Base-by-base conservation (phyloP, 208 protist species). In the Leishmania major region DNA sequence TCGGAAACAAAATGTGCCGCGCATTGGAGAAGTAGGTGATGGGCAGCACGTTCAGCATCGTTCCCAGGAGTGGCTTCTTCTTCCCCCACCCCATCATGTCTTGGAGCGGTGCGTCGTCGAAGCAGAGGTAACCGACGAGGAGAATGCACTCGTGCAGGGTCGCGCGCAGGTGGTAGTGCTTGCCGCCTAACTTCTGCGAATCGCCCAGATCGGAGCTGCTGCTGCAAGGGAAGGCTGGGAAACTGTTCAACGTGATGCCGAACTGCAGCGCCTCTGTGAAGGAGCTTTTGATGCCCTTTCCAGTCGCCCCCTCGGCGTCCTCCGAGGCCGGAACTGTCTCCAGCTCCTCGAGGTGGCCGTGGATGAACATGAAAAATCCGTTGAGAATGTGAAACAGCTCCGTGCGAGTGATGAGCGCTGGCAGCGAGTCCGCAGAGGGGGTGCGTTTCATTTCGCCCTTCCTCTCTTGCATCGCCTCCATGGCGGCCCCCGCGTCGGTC, bases 31-130 rank as follows among this genome's bases (percentile, higher is more conserved):
- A 97, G 81, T 97, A 97, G 43, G 93, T 84, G 74, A 93, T 92
- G 25, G 94, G 94, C 64, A 97, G 84, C 40, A 89, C 86, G 45
- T 81, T 88, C 25, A 96, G 76, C 53, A 97, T 87, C 51, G 77
- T 91, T 28, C 87, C 89, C 19, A 97, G 78, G 15, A 97, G 83
- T 43, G 92, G 85, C 71, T 89, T 91, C 37, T 79, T 84, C 75
- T 94, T 94, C 1, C 94, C 94, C 93, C 94, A 97, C 3, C 86
- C 81, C 80, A 97, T 85, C 85, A 96, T 96, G n/a, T 93, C 91
- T 84, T 96, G 92, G 64, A 96, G 85, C 57, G 74, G 79, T 47
- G 79, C 80, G 80, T 97, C 91, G 64, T 96, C 92, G 19, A 97
- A 82, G 72, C 88, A 96, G 22, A 97, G 86, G 78, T 97, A 97